A percentile compares a stretch with the other conserved stretches of the same genome.
Evolutionary conservation across 2,329 filamentous ascomycete species (phyloP).

Genomic region (Graphilbum sp.): DNA sequence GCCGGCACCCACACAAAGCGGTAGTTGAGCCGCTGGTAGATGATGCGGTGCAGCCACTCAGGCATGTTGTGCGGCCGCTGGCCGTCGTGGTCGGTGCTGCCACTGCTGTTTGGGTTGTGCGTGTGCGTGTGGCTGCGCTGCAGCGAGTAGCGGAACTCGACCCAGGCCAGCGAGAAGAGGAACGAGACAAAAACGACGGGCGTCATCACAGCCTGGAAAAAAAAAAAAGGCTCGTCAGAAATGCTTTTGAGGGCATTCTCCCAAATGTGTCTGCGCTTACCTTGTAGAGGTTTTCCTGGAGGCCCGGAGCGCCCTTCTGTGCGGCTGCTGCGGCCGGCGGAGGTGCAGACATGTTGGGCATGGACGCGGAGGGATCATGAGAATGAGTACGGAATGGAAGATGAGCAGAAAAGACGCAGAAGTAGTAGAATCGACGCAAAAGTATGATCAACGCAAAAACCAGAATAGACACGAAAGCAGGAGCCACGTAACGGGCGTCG

Average conservation of each 20-base stretch:
- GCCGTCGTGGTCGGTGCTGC: too few relatives aligned
- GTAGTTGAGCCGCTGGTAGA: conserved; percentile 25
- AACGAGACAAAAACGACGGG: conserved; percentile 49
- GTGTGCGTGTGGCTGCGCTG: conserved; percentile 26
- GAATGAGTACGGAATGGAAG: neutral
- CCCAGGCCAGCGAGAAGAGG: conserved; percentile 44
- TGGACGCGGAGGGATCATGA: too few relatives aligned
- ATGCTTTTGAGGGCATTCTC: too few relatives aligned
- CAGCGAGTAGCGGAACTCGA: conserved; percentile 40
- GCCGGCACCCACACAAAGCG: conserved; percentile 14
- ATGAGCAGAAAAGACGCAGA: neutral
- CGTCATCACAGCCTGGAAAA: conserved; percentile 31
- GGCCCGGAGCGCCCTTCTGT: neutral
- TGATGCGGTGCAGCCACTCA: conserved; percentile 22
- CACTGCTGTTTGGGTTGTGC: neutral
- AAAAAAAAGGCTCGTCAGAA: too few relatives aligned
- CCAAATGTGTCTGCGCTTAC: too few relatives aligned
- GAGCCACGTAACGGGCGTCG: too few relatives aligned
- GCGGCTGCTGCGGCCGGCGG: neutral
- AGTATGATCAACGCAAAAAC: too few relatives aligned
- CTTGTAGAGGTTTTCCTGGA: conserved; percentile 4
- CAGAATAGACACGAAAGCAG: too few relatives aligned
- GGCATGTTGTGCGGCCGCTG: conserved; percentile 14
- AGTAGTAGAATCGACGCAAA: too few relatives aligned
- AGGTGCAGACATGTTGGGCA: conserved; percentile 3